Evolutionary conservation across 177 flowering plant genomes (phyloP).

Genomic region (Tripterygium wilfordii): DNA sequence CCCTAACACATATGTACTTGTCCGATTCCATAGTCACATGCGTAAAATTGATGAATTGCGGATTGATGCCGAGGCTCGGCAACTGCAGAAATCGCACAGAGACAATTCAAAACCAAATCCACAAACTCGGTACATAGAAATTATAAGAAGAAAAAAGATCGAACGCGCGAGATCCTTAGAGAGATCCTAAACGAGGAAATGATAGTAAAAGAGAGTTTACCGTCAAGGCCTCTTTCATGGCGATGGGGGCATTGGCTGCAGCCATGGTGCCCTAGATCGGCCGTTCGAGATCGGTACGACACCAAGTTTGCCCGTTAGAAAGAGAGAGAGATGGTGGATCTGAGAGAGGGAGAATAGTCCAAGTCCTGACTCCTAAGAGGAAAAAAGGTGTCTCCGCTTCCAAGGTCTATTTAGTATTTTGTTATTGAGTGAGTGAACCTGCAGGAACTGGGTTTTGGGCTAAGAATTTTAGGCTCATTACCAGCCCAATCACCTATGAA

Average conservation of each 20-base stretch:
- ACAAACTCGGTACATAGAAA: too few species aligned
- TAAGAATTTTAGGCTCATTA: too few species aligned
- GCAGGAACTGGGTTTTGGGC: too few species aligned
- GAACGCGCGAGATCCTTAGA: too few species aligned
- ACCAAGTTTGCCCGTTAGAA: not conserved
- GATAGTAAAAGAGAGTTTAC: conserved; percentile 19
- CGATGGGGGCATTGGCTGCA: conserved; percentile 81
- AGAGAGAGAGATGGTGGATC: not conserved
- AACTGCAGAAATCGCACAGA: conserved; percentile 47
- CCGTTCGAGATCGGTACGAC: not conserved
- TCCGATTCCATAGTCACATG: conserved; percentile 99
- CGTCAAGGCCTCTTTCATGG: conserved; percentile 76
- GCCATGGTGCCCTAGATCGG: conserved; percentile 60
- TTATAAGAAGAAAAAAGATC: too few species aligned
- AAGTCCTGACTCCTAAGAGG: too few species aligned
- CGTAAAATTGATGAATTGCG: conserved; percentile 90
- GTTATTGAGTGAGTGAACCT: too few species aligned
- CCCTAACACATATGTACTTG: conserved; percentile 91
- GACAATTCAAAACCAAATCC: not conserved
- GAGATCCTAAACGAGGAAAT: not conserved
- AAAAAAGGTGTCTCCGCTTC: too few species aligned
- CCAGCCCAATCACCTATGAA: too few species aligned
- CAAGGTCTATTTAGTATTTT: too few species aligned
- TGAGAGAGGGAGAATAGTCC: not conserved
- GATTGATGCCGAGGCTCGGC: conserved; percentile 85